phyloP scores from a whole-genome alignment of 495 filamentous ascomycete species.

The Xylaria nigripes region DNA sequence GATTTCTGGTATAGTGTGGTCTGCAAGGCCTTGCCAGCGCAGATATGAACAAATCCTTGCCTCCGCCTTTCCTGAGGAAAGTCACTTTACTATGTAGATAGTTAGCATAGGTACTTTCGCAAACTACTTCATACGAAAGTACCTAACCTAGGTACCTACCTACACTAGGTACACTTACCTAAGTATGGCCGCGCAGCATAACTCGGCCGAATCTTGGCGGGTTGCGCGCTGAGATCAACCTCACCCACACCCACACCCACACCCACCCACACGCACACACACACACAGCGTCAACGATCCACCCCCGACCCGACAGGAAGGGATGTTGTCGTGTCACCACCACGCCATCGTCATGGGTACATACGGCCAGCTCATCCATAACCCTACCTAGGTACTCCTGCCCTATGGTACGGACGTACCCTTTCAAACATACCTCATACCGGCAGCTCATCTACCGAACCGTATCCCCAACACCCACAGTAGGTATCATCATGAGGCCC shows the following conservation, averaged over 20 bases:
- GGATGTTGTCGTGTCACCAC: constrained; percentile 14
- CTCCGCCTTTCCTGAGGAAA: no score
- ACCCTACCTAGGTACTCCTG: neutral
- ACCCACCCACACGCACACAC: neutral
- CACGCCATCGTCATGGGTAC: constrained; percentile 5
- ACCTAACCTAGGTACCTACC: no score
- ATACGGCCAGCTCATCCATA: constrained; percentile 6
- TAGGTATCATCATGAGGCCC: no score
- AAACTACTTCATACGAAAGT: no score
- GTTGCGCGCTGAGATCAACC: neutral
- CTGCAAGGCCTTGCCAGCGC: constrained; percentile 3
- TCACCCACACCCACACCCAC: neutral
- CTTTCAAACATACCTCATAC: neutral
- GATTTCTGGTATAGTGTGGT: no score
- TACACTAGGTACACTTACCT: neutral
- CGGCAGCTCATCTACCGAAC: no score
- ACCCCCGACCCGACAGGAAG: constrained; percentile 9
- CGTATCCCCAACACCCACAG: no score
- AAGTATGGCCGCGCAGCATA: neutral
- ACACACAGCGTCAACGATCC: constrained; percentile 4
- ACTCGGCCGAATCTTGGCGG: neutral
- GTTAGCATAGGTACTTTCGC: no score
- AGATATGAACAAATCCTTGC: neutral
- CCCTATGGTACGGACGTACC: no score
- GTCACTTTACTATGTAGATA: no score